Conservation (phyloP, 768 basidiomycete genomes). For the Mycena capillaripes region DNA sequence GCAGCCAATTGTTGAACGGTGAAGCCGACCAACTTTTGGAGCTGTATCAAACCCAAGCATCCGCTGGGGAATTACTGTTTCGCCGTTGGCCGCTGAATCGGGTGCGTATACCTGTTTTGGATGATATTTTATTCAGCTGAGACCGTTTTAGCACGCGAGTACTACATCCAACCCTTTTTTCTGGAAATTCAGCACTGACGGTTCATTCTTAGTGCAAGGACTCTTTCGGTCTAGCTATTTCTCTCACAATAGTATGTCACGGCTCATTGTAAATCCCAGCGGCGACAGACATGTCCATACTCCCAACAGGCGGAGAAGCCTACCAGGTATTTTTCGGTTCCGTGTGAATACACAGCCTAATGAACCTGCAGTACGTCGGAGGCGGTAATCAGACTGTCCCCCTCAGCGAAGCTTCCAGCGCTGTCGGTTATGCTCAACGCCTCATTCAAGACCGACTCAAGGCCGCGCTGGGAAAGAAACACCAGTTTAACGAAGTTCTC, state of each 20-base stretch:
- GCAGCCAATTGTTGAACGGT: neutral
- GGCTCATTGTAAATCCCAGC: neutral
- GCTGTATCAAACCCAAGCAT: slow-evolving; percentile 11
- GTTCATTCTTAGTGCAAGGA: neutral
- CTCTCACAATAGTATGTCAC: slow-evolving; percentile 23
- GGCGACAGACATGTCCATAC: neutral
- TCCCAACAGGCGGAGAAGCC: slow-evolving; percentile 2
- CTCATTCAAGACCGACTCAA: neutral
- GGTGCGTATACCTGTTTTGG: neutral
- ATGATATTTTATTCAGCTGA: neutral
- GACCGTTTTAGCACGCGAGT: neutral
- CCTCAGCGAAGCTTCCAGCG: slow-evolving; percentile 1
- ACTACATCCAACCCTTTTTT: neutral
- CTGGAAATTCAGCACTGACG: neutral
- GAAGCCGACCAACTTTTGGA: neutral
- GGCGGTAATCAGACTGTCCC: slow-evolving; percentile 12
- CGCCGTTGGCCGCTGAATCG: slow-evolving; percentile 11
- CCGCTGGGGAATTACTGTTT: neutral
- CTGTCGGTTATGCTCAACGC: neutral
- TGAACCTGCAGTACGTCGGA: slow-evolving; percentile 28
- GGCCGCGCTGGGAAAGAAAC: neutral
- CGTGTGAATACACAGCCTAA: neutral
- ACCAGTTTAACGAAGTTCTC: slow-evolving; percentile 14
- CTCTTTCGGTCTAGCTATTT: neutral
- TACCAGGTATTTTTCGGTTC: slow-evolving; percentile 5